Conservation (phyloP, 148 eudicot species). For the Fallopia convolvulus region DNA sequence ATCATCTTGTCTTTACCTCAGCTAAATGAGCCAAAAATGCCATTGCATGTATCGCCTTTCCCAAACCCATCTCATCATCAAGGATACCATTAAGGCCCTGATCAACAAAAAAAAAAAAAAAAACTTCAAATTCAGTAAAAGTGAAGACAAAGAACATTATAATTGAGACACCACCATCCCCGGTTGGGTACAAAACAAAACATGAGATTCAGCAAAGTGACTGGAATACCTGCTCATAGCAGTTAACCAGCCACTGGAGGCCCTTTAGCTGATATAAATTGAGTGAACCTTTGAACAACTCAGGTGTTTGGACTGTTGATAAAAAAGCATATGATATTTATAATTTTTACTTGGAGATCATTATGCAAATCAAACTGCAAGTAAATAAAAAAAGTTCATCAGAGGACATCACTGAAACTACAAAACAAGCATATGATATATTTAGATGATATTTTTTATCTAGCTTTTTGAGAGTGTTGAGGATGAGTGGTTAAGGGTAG, state of each 20-base stretch:
- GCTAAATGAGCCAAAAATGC: constrained; percentile 98
- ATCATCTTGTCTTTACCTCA: constrained; percentile 46
- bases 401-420: not conserved
- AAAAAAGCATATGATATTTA: too few species aligned
- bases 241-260: constrained; percentile 97
- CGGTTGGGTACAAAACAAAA: constrained; percentile 8
- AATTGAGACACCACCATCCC: constrained; percentile 7
- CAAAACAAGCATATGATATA: not conserved
- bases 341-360: constrained; percentile 42
- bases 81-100: constrained; percentile 98
- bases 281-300: constrained; percentile 81
- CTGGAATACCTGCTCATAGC: constrained; percentile 85
- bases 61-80: constrained; percentile 99
- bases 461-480: not conserved
- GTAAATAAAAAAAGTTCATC: not conserved
- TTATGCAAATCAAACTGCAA: constrained; percentile 34
- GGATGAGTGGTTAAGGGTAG: constrained; percentile 4
- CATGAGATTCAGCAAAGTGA: not conserved
- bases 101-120: constrained; percentile 12
- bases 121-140: not conserved
- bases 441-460: not conserved
- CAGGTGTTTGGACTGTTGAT: constrained; percentile 87
- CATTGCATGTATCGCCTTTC: constrained; percentile 99
- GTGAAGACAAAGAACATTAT: not conserved
- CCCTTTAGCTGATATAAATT: constrained; percentile 97